Conservation (phyloP, 2,329 filamentous ascomycete species). For the Sordariomycetes sp. region DNA sequence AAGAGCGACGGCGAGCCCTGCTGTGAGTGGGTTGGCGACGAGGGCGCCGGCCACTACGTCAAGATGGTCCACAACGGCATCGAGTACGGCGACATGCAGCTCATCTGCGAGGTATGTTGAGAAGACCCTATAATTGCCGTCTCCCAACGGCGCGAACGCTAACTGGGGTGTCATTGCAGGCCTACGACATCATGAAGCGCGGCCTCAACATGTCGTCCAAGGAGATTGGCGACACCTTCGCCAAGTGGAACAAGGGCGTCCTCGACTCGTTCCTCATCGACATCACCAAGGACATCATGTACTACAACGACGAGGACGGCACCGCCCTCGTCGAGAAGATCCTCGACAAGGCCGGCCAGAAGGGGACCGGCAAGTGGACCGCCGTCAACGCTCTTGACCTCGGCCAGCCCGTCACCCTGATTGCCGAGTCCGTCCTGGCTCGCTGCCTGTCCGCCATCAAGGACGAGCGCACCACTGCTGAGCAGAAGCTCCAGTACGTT, state of each 20-base stretch:
- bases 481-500: slow-evolving; percentile 57
- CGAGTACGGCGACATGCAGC: slow-evolving; percentile 99
- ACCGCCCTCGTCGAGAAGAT: slow-evolving; percentile 95
- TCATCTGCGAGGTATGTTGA: slow-evolving; percentile 81
- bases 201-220: slow-evolving; percentile 78
- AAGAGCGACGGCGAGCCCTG: slow-evolving; percentile 96
- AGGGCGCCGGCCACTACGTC: slow-evolving; percentile 99
- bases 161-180: slow-evolving; percentile 40
- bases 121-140: not conserved
- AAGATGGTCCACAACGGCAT: slow-evolving; percentile 99
- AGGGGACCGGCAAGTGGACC: slow-evolving; percentile 99
- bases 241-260: slow-evolving; percentile 97
- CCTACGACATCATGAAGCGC: slow-evolving; percentile 99
- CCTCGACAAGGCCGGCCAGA: slow-evolving; percentile 94
- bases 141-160: slow-evolving; percentile 5
- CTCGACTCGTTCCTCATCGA: slow-evolving; percentile 98
- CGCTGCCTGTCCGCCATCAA: slow-evolving; percentile 93
- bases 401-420: slow-evolving; percentile 95
- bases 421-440: slow-evolving; percentile 91
- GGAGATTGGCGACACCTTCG: slow-evolving; percentile 91
- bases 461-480: slow-evolving; percentile 76
- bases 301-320: slow-evolving; percentile 93
- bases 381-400: slow-evolving; percentile 98
- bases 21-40: slow-evolving; percentile 99
- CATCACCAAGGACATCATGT: slow-evolving; percentile 97